phyloP scores from a whole-genome alignment of 1,139 yeast genomes.

The Zygosaccharomyces pseudobailii region DNA sequence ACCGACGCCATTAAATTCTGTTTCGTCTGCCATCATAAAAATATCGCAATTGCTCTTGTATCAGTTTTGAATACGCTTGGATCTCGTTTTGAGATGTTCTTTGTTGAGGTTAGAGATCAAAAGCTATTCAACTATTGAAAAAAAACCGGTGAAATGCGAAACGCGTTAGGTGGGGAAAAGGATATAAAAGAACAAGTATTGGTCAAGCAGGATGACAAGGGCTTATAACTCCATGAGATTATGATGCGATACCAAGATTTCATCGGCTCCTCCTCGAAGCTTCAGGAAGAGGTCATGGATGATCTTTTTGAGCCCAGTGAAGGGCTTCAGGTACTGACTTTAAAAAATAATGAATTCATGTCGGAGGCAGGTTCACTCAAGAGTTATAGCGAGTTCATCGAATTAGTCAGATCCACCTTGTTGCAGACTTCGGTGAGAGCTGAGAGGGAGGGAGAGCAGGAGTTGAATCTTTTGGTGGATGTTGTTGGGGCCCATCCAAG shows the following conservation, averaged over 20 bases:
- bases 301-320: conserved; percentile 20
- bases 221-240: too few species aligned
- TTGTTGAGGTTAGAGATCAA: neutral
- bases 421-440: conserved; percentile 35
- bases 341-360: conserved; percentile 11
- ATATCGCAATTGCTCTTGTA: neutral
- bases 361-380: conserved; percentile 3
- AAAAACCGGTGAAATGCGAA: conserved; percentile 2
- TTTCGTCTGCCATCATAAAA: conserved; percentile 34
- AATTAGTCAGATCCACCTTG: conserved; percentile 41
- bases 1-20: conserved; percentile 36
- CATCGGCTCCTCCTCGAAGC: neutral
- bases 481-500: conserved; percentile 90
- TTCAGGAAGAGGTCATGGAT: conserved; percentile 14
- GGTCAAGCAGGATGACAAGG: neutral
- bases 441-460: conserved; percentile 10
- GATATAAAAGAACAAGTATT: neutral
- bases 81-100: neutral
- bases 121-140: neutral
- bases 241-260: conserved; percentile 1
- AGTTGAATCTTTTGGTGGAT: conserved; percentile 39
- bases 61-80: neutral
- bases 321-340: conserved; percentile 16
- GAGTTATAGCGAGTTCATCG: conserved; percentile 49
- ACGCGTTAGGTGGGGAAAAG: neutral